Evolutionary conservation across 1,284 basidiomycete genomes (phyloP).

Genomic region (Tilletia setariae): DNA sequence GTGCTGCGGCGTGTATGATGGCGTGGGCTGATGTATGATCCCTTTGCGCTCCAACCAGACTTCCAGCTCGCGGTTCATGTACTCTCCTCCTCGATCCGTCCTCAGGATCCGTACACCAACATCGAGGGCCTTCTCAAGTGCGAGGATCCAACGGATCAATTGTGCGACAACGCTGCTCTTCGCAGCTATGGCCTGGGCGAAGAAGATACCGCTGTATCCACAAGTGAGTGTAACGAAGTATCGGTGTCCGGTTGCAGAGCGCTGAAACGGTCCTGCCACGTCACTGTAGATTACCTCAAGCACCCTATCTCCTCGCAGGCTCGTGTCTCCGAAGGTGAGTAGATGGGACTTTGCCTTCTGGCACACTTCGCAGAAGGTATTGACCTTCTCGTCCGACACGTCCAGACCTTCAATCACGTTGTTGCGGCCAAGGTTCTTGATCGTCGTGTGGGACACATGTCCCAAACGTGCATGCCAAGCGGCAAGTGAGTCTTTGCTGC

Average conservation of each 20-base stretch:
- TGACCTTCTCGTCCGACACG: not conserved
- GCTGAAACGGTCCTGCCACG: not conserved
- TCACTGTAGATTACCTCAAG: not conserved
- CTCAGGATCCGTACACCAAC: not conserved
- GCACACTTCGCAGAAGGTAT: not conserved
- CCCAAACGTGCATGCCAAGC: not conserved
- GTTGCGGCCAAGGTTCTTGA: not conserved
- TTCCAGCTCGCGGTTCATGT: not conserved
- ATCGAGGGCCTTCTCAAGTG: not conserved
- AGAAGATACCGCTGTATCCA: not conserved
- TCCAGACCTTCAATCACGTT: not conserved
- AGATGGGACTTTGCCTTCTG: not conserved
- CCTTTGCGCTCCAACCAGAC: not conserved
- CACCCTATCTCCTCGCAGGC: not conserved
- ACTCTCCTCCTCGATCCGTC: not conserved
- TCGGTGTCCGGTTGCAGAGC: not conserved
- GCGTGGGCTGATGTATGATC: not conserved
- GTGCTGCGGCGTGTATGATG: not conserved
- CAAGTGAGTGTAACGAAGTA: not conserved
- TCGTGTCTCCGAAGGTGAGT: not conserved
- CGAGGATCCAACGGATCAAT: not conserved
- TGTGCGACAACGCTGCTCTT: not conserved
- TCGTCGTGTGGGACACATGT: not conserved
- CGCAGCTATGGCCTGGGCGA: not conserved
- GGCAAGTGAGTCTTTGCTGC: not conserved